Base-by-base conservation (phyloP, 2,329 filamentous ascomycete species). In the Metarhizium brunneum region DNA sequence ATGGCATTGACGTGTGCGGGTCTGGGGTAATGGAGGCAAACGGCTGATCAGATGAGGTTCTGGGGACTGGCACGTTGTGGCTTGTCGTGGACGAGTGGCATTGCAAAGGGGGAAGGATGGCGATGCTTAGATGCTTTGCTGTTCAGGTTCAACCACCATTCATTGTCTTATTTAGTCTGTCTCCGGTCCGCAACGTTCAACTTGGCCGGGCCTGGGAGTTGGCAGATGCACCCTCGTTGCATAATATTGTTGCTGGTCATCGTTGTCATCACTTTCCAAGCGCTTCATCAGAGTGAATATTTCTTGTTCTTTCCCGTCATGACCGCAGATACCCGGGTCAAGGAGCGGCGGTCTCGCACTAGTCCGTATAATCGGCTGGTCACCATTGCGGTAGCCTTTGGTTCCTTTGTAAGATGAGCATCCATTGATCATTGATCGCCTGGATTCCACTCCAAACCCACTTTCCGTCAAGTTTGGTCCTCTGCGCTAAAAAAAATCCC, bases 371-470 rank as follows among this genome's bases (percentile, higher is more conserved):
- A 70, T 57, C 64, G 65, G 53, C 66, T 70, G 8, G 64, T 70
- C 30, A 70, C 68, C 7, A 63, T 67, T n/a, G 67, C 68, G 42
- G 68, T 70, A 5, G 68, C 68, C 2, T 64, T 70, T 38, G 68
- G 66, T 3, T 65, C 65, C 2, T 59, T 67, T n/a, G 68, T 70
- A 54, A 18, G 68, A 61, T 50, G 20, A n/a, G 10, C 13, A 43
- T 2, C 2, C 16, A 30, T n/a, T n/a, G n/a, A n/a, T 7, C 20
- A 25, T 25, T 25, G 20, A 25, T 25, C 14, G 20, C 43, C 43
- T 29, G 7, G 43, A 7, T 25, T 47, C 43, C 43, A 8, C 43
- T 47, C n/a, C 43, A 50, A 16, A 29, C 25, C 6, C 43, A 47
- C 50, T 8, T 5, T n/a, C 10, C 8, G 10, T 43, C 2, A 1